Conservation (phyloP, 495 filamentous ascomycete species). For the Penicillium pulvis region DNA sequence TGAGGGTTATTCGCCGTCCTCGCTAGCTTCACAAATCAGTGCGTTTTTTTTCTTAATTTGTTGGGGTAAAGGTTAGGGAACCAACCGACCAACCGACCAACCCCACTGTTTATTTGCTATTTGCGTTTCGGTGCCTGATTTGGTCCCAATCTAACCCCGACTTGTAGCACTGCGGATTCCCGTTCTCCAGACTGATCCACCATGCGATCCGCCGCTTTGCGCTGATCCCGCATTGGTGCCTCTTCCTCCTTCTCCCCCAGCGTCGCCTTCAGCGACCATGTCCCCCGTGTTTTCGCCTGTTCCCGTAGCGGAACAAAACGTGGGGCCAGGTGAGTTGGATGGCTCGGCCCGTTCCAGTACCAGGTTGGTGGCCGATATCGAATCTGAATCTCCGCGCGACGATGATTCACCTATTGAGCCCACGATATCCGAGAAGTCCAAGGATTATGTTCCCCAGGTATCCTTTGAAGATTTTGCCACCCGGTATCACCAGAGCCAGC, state of each 20-base stretch:
- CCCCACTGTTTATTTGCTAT: not conserved
- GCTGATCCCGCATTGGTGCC: constrained; percentile 29
- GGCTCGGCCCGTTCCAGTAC: constrained; percentile 42
- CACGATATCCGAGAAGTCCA: constrained; percentile 14
- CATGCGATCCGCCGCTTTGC: constrained; percentile 33
- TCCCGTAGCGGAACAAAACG: constrained; percentile 13
- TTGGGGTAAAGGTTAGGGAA: not conserved
- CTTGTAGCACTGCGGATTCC: constrained; percentile 32
- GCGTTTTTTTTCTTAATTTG: constrained; percentile 22
- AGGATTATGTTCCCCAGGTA: constrained; percentile 32
- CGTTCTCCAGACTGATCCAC: constrained; percentile 26
- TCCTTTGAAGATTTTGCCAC: constrained; percentile 49
- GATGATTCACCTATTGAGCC: constrained; percentile 16
- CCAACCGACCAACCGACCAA: not conserved
- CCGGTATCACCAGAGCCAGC: constrained; percentile 45
- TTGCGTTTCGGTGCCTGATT: constrained; percentile 20
- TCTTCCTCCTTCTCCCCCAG: constrained; percentile 30
- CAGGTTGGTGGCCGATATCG: constrained; percentile 12
- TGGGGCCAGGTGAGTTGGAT: constrained; percentile 45
- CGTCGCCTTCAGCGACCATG: constrained; percentile 25
- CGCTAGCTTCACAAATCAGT: constrained; percentile 41
- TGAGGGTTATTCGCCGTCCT: constrained; percentile 34
- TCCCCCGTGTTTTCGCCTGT: constrained; percentile 6
- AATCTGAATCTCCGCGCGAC: constrained; percentile 31
- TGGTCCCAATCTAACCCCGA: constrained; percentile 27